Base-by-base conservation (phyloP, 2,329 filamentous ascomycete genomes). In the Zymoseptoria pseudotritici region DNA sequence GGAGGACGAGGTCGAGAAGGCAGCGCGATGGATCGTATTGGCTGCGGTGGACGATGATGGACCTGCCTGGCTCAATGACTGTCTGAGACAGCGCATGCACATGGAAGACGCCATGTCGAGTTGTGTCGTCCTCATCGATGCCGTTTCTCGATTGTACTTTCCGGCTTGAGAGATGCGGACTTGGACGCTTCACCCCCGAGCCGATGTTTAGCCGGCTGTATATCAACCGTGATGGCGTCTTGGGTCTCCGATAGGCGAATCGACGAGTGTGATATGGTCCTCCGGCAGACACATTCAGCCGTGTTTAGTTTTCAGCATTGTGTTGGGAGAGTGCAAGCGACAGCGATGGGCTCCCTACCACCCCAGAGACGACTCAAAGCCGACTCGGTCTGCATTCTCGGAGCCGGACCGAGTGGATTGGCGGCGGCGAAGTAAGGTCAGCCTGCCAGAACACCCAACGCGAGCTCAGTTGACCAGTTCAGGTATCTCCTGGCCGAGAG, bases 321-420 rank as follows among this genome's bases (percentile, higher is more conserved):
- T 21, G 2, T 20, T 11, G 13, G n/a, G 22, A 53, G 22, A 3
- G 22, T 29, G 20, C 22, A 13, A 53, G 20, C 52, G 13, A 52
- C 50, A 24, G 26, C 26, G 8, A 66, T 66, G 64, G 62, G 64
- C 11, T 66, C 62, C 1, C 51, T 66, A 17, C 59, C 61, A 46
- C 42, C 51, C 7, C 52, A 57, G 26, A 57, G 60, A 17, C 74
- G 60, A 52, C 65, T 77, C 50, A 70, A 69, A 57, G 80, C 89
- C 54, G 80, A 80, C 61, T 83, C 75, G 53, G 80, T 96, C 65
- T 90, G 89, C 65, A 80, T 97, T 61, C 85, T 97, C 65, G 92
- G 92, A 21, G 91, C 89, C 9, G 92, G 92, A 0, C 89, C 92
- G 0, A 84, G 83, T 63, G 92, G 93, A 4, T 79, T 96, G 3